Evolutionary conservation across 768 basidiomycete genomes (phyloP).

Genomic region (Lentinula lateritia): DNA sequence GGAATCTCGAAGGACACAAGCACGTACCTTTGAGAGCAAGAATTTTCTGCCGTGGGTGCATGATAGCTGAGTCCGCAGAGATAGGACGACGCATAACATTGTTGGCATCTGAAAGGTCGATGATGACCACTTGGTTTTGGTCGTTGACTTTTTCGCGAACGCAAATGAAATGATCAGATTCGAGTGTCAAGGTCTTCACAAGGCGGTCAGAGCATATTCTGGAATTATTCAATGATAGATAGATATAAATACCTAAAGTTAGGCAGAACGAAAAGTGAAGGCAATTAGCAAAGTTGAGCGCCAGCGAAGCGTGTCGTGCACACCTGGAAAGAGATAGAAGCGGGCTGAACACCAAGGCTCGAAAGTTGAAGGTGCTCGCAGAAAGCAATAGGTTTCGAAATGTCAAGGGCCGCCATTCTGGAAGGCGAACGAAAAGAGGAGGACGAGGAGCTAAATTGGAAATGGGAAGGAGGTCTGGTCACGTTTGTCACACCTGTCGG

Average conservation of each 20-base stretch:
- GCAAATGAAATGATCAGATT: conserved; percentile 98
- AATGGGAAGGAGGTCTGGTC: neutral
- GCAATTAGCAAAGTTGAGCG: conserved; percentile 11
- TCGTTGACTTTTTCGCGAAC: conserved; percentile 94
- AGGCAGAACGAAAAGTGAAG: neutral
- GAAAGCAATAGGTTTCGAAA: conserved; percentile 78
- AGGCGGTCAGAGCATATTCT: neutral
- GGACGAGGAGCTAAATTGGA: conserved; percentile 1
- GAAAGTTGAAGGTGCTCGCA: conserved; percentile 93
- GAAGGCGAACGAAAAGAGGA: conserved; percentile 9
- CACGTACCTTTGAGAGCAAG: conserved; percentile 86
- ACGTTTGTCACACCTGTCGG: neutral
- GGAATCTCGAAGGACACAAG: neutral
- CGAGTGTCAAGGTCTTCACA: conserved; percentile 80
- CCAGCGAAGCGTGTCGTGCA: conserved; percentile 33
- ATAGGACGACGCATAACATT: conserved; percentile 95
- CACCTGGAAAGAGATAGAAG: conserved; percentile 96
- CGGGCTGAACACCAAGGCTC: conserved; percentile 91
- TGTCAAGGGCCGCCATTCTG: conserved; percentile 42
- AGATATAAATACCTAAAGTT: conserved; percentile 28
- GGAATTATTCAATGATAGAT: conserved; percentile 3
- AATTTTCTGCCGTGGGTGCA: conserved; percentile 96
- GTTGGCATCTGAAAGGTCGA: conserved; percentile 96
- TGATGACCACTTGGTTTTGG: conserved; percentile 97
- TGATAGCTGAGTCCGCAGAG: conserved; percentile 97